A percentile compares a stretch with the other conserved stretches of the same genome.
phyloP scores from a whole-genome alignment of 1,284 basidiomycete species.

The Ustilago crameri region DNA sequence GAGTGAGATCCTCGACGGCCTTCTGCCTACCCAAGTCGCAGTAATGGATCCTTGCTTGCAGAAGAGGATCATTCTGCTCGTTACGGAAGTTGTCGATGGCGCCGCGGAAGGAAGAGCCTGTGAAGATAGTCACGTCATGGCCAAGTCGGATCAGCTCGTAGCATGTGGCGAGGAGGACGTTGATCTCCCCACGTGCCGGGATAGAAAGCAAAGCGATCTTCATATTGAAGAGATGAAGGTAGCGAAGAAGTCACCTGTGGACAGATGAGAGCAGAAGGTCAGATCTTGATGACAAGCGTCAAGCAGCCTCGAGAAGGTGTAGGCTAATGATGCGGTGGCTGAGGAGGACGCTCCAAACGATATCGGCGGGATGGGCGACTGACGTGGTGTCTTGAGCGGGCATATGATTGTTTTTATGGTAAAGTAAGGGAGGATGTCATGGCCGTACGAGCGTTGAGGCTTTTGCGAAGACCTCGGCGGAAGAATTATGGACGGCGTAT shows the following conservation, averaged over 20 bases:
- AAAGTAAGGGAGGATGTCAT: too few relatives aligned
- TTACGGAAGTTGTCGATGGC: conserved; percentile 22
- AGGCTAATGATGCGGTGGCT: too few relatives aligned
- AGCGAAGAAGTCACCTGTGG: background rate
- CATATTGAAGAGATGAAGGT: conserved; percentile 14
- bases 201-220: conserved; percentile 44
- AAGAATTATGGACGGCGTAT: too few relatives aligned
- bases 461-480: too few relatives aligned
- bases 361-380: too few relatives aligned
- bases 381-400: too few relatives aligned
- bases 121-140: conserved; percentile 34
- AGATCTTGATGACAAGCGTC: too few relatives aligned
- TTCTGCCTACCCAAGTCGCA: conserved; percentile 14
- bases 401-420: too few relatives aligned
- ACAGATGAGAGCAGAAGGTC: background rate
- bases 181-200: conserved; percentile 47
- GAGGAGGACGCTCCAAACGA: too few relatives aligned
- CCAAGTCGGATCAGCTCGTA: conserved; percentile 33
- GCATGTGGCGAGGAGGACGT: conserved; percentile 42
- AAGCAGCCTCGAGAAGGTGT: too few relatives aligned
- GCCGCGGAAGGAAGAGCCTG: conserved; percentile 33
- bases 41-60: conserved; percentile 27
- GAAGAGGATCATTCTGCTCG: conserved; percentile 19
- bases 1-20: conserved; percentile 40
- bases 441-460: too few relatives aligned